Conservation (phyloP, 169 alveolate genomes). For the Eimeria brunetti region DNA sequence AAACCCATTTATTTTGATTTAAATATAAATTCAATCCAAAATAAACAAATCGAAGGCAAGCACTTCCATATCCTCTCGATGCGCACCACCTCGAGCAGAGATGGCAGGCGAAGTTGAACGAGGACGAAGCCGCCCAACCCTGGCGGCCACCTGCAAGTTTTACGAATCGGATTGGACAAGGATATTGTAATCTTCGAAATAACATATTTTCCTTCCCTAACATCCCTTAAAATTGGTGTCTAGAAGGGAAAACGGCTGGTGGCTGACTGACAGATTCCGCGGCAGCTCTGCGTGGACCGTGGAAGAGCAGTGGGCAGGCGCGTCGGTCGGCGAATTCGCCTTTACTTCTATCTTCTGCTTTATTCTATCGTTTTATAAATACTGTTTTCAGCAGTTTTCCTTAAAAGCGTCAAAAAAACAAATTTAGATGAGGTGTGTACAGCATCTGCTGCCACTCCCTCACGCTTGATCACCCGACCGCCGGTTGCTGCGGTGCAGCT, state of each 20-base stretch:
- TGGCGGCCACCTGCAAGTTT: background rate
- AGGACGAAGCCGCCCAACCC: background rate
- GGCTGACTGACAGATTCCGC: background rate
- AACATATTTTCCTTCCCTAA: background rate
- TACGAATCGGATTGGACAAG: background rate
- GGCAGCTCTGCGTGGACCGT: conserved; percentile 17
- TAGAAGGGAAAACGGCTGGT: background rate
- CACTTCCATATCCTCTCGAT: no score
- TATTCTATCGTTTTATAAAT: background rate
- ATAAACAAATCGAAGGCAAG: no score
- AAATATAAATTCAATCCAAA: no score
- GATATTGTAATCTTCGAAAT: background rate
- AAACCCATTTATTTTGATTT: no score
- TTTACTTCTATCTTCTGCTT: background rate
- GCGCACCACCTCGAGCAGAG: no score
- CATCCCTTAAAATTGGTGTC: background rate
- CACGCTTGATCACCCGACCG: conserved; percentile 48
- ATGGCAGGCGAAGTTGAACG: background rate
- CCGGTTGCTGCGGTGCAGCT: conserved; percentile 45
- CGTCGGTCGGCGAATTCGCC: background rate
- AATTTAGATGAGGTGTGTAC: conserved; percentile 12
- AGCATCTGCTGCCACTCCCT: background rate
- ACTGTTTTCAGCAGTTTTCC: no score
- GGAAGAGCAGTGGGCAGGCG: background rate
- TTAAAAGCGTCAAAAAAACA: background rate